phyloP scores from a whole-genome alignment of 768 basidiomycete species.

The Lactifluus volemus region DNA sequence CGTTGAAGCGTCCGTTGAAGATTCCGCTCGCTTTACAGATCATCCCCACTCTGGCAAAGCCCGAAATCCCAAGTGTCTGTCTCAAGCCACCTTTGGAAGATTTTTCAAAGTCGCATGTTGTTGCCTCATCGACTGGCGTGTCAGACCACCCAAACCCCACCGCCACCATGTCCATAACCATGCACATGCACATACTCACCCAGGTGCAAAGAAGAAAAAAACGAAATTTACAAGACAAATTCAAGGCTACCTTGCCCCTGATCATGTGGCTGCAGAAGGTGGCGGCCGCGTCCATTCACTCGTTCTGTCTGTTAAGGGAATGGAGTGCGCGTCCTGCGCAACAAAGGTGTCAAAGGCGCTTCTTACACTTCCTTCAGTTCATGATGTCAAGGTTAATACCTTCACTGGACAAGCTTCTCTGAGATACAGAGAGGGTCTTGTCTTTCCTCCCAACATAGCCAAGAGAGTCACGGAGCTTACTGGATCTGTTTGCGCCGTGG shows the following conservation, averaged over 20 bases:
- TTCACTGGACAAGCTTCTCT: conserved; percentile 14
- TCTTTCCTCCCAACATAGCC: conserved; percentile 5
- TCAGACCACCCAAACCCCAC: background rate
- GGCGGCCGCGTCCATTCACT: background rate
- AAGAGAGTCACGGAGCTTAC: conserved; percentile 7
- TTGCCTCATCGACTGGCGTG: conserved; percentile 13
- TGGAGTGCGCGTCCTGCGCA: conserved; percentile 17
- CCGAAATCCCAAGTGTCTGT: background rate
- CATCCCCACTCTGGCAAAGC: background rate
- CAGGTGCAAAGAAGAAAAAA: background rate
- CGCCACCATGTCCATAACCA: background rate
- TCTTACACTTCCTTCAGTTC: conserved; percentile 12
- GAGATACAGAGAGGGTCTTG: conserved; percentile 10
- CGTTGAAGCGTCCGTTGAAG: no score
- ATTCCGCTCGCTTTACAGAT: background rate
- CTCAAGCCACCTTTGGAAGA: conserved; percentile 1
- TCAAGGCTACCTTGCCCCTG: background rate
- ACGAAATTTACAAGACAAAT: background rate
- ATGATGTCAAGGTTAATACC: conserved; percentile 12
- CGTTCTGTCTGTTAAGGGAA: conserved; percentile 7
- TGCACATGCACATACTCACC: background rate
- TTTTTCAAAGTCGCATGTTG: conserved; percentile 14
- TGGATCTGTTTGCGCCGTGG: conserved; percentile 3
- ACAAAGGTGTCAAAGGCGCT: conserved; percentile 6
- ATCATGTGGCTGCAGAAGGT: background rate